Percentiles rank a stretch among this genome's conserved stretches.
Evolutionary conservation across 768 basidiomycete species (phyloP).

Genomic region (Exidia glandulosa): DNA sequence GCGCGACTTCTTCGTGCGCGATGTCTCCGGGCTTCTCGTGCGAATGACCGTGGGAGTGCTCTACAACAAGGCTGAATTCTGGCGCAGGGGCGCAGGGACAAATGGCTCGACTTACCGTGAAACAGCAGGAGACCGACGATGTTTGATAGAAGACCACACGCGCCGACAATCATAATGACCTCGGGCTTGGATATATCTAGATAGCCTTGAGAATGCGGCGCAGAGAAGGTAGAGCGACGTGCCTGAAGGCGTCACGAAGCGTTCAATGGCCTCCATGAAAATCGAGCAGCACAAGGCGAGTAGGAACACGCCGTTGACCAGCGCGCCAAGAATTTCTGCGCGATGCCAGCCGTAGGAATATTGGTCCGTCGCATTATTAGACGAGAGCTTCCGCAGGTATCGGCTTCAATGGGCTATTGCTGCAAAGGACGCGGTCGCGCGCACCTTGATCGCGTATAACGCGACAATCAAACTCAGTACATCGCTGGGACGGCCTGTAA

Average conservation of each 20-base stretch:
- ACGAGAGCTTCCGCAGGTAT: slow-evolving; percentile 48
- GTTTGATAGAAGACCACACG: slow-evolving; percentile 81
- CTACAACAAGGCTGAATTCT: neutral
- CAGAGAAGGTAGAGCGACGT: slow-evolving; percentile 10
- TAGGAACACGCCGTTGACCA: slow-evolving; percentile 94
- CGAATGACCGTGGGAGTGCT: neutral
- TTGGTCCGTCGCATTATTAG: slow-evolving; percentile 41
- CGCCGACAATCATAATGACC: slow-evolving; percentile 83
- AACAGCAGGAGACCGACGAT: slow-evolving; percentile 89
- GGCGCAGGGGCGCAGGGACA: neutral
- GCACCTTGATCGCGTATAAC: slow-evolving; percentile 83
- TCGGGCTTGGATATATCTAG: slow-evolving; percentile 82
- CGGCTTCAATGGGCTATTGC: slow-evolving; percentile 1
- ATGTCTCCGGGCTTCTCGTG: neutral
- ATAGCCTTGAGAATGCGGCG: slow-evolving; percentile 3
- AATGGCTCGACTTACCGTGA: slow-evolving; percentile 68
- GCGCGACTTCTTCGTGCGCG: neutral
- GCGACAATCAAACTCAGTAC: slow-evolving; percentile 92
- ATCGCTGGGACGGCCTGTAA: slow-evolving; percentile 50
- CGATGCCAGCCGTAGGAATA: slow-evolving; percentile 99
- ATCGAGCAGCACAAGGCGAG: slow-evolving; percentile 96
- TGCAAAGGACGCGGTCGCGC: slow-evolving; percentile 7
- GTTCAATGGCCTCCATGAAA: slow-evolving; percentile 78
- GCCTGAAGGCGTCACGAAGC: slow-evolving; percentile 84
- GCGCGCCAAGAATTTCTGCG: slow-evolving; percentile 89